Percentiles rank a stretch among this genome's conserved stretches.
Conservation (phyloP, 805 yeast species). For the Candida tibetensis region DNA sequence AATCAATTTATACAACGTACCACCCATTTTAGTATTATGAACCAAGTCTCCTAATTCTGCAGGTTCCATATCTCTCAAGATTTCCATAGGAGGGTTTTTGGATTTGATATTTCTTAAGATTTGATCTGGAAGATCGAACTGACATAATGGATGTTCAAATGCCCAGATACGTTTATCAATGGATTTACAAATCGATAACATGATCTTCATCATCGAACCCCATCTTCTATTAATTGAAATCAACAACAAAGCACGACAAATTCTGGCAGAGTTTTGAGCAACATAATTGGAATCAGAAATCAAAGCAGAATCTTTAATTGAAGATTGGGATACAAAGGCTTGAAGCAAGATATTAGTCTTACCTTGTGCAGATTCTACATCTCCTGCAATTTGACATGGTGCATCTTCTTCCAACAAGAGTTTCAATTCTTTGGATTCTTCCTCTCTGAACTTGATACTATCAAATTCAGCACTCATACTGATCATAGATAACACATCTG, state of each 20-base stretch:
- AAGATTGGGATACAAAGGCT: conserved; percentile 76
- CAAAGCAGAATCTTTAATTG: conserved; percentile 74
- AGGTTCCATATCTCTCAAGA: conserved; percentile 66
- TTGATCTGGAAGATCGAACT: conserved; percentile 74
- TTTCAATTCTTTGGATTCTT: conserved; percentile 74
- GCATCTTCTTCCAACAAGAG: conserved; percentile 51
- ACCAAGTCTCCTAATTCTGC: conserved; percentile 86
- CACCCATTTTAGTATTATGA: conserved; percentile 77
- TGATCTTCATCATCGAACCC: conserved; percentile 75
- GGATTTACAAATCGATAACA: conserved; percentile 81
- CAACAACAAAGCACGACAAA: conserved; percentile 84
- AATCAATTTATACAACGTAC: conserved; percentile 53
- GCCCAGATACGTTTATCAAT: conserved; percentile 86
- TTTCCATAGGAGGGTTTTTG: conserved; percentile 67
- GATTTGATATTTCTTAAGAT: conserved; percentile 60
- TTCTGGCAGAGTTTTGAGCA: conserved; percentile 93
- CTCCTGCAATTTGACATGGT: conserved; percentile 82
- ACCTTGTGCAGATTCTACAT: conserved; percentile 70
- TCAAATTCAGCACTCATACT: conserved; percentile 95
- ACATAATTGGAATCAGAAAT: conserved; percentile 87
- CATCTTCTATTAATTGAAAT: conserved; percentile 87
- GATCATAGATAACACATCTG: conserved; percentile 83
- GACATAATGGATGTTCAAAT: conserved; percentile 84
- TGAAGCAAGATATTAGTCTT: conserved; percentile 87
- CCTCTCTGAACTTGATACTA: conserved; percentile 82